phyloP scores from a whole-genome alignment of 176 grass and related monocot genomes.

The Oryza rufipogon region DNA sequence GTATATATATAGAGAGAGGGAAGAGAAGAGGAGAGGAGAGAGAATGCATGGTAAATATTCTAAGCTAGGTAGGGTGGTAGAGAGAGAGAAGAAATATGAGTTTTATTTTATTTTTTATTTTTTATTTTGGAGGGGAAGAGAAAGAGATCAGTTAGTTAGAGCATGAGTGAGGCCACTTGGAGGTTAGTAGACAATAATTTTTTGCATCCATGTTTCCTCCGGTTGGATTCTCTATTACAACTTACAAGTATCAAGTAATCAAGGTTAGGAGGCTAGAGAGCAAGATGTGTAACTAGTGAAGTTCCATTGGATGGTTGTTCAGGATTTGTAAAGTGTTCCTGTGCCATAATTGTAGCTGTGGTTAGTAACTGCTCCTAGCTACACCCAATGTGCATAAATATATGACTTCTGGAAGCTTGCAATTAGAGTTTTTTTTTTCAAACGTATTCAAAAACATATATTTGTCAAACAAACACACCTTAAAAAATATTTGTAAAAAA shows the following conservation, averaged over 20 bases:
- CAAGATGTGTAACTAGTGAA: conserved; percentile 10
- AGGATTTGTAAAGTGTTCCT: background rate
- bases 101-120: background rate
- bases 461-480: background rate
- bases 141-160: conserved; percentile 45
- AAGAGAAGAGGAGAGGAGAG: background rate
- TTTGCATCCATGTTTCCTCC: conserved; percentile 52
- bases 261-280: background rate
- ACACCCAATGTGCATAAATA: background rate
- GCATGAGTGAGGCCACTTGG: conserved; percentile 51
- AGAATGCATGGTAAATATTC: conserved; percentile 30
- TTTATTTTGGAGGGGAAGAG: background rate
- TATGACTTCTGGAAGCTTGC: background rate
- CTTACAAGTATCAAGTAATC: conserved; percentile 2
- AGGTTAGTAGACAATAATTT: conserved; percentile 51
- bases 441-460: background rate
- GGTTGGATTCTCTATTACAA: conserved; percentile 47
- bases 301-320: background rate
- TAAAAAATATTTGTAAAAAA: background rate
- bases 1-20: conserved; percentile 44
- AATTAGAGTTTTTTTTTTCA: background rate
- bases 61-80: conserved; percentile 36
- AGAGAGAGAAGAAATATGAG: conserved; percentile 42
- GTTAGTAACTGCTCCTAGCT: background rate
- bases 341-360: background rate